Conservation (phyloP, 495 filamentous ascomycete species). For the Aspergillus saccharolyticus region DNA sequence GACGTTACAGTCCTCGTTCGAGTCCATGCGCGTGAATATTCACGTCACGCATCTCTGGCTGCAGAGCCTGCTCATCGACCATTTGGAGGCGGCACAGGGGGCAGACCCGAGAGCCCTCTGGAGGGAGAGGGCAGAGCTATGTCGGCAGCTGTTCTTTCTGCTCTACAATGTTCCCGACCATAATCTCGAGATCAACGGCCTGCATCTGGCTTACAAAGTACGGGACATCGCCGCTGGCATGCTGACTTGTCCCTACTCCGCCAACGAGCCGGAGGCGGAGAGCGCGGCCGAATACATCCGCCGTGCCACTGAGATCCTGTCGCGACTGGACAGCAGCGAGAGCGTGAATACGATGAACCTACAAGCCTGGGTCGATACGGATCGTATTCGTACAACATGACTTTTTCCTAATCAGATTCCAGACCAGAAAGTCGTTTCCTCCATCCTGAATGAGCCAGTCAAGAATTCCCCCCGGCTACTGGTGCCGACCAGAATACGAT, state of each 20-base stretch:
- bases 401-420: slow-evolving; percentile 4
- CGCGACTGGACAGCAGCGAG: slow-evolving; percentile 21
- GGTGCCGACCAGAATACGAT: slow-evolving; percentile 13
- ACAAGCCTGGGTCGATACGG: slow-evolving; percentile 23
- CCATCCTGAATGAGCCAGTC: slow-evolving; percentile 8
- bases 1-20: slow-evolving; percentile 8
- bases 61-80: slow-evolving; percentile 22
- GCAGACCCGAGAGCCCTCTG: slow-evolving; percentile 9
- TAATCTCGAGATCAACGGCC: slow-evolving; percentile 19
- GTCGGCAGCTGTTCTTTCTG: slow-evolving; percentile 17
- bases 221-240: slow-evolving; percentile 21
- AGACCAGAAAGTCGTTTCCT: slow-evolving; percentile 17
- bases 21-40: slow-evolving; percentile 20
- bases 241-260: slow-evolving; percentile 19
- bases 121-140: slow-evolving; percentile 13
- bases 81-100: slow-evolving; percentile 15
- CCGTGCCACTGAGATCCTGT: slow-evolving; percentile 17
- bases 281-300: slow-evolving; percentile 17
- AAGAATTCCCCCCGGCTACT: slow-evolving; percentile 15
- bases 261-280: slow-evolving; percentile 16
- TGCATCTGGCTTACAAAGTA: slow-evolving; percentile 22
- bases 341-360: slow-evolving; percentile 19
- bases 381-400: slow-evolving; percentile 12
- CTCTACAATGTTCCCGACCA: slow-evolving; percentile 10
- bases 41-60: slow-evolving; percentile 26